Evolutionary conservation across 2,329 filamentous ascomycete species (phyloP).

Genomic region (Boeremia lycopersici): DNA sequence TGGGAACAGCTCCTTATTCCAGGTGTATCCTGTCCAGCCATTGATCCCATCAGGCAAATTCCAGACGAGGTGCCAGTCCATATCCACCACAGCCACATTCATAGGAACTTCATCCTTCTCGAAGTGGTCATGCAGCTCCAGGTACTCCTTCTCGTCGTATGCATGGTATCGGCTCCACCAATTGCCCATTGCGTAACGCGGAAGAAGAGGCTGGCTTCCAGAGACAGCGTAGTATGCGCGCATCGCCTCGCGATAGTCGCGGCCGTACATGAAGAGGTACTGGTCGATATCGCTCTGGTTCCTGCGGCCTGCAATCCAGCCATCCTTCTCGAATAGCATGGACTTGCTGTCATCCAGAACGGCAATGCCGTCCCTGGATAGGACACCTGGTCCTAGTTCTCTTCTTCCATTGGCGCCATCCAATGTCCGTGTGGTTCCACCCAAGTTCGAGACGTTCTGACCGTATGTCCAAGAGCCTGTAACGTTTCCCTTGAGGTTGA

Average conservation of each 20-base stretch:
- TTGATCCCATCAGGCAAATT: constrained; percentile 44
- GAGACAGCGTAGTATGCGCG: constrained; percentile 62
- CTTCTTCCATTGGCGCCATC: constrained; percentile 60
- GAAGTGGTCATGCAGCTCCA: constrained; percentile 64
- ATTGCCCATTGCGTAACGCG: constrained; percentile 65
- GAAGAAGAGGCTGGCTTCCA: constrained; percentile 61
- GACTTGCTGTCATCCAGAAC: constrained; percentile 60
- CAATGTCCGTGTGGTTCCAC: constrained; percentile 60
- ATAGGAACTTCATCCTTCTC: constrained; percentile 59
- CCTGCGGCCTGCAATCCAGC: constrained; percentile 58
- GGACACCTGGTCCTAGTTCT: constrained; percentile 57
- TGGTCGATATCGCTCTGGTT: constrained; percentile 60
- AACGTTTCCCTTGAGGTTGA: constrained; percentile 53
- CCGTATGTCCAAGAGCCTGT: constrained; percentile 60
- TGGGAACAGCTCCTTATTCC: constrained; percentile 65
- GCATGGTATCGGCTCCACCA: constrained; percentile 70
- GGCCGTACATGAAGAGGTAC: constrained; percentile 66
- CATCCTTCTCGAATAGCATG: constrained; percentile 62
- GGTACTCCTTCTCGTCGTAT: constrained; percentile 62
- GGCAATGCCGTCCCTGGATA: constrained; percentile 59
- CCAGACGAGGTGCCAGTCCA: constrained; percentile 68
- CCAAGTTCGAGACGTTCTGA: constrained; percentile 50
- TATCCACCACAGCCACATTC: constrained; percentile 66
- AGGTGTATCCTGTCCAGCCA: constrained; percentile 69
- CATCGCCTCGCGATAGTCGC: constrained; percentile 61